A percentile compares a stretch with the other conserved stretches of the same genome.
These are phyloP conservation scores for Aspergillus neotritici DNA, from an alignment of 2,329 filamentous ascomycete species.

Conservation along the genomic window DNA sequence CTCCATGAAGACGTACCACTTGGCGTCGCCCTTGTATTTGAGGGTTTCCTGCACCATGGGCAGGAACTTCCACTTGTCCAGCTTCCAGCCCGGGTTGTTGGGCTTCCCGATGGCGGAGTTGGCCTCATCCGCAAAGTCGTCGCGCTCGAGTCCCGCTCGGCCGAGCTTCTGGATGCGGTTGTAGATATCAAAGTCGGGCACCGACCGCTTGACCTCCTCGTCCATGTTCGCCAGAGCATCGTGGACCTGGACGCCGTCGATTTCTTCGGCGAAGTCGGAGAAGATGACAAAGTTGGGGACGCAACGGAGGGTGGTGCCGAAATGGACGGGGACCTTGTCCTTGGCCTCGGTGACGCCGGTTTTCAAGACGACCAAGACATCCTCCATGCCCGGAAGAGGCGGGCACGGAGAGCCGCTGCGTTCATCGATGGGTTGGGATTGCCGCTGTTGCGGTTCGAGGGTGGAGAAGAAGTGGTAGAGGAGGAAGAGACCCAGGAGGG, in stretches of 20 bases:
- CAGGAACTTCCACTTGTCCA: constrained; percentile 57
- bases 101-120: constrained; percentile 37
- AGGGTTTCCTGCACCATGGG: constrained; percentile 50
- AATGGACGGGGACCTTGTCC: constrained; percentile 52
- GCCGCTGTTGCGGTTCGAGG: constrained; percentile 44
- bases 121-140: constrained; percentile 33
- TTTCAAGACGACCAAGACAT: constrained; percentile 53
- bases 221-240: constrained; percentile 47
- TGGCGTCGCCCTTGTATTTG: constrained; percentile 41
- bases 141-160: constrained; percentile 37
- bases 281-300: constrained; percentile 53
- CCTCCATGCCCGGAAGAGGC: constrained; percentile 39
- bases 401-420: constrained; percentile 21
- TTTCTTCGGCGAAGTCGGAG: constrained; percentile 52
- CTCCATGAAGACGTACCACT: constrained; percentile 57
- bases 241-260: constrained; percentile 47
- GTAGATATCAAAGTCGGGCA: constrained; percentile 50
- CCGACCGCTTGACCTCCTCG: constrained; percentile 31
- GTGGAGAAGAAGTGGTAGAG: constrained; percentile 54
- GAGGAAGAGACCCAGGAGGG: constrained; percentile 53
- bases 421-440: constrained; percentile 11
- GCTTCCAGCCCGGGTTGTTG: constrained; percentile 46
- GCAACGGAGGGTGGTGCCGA: constrained; percentile 51
- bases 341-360: constrained; percentile 55
- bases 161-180: constrained; percentile 43